These are phyloP conservation scores for Metschnikowia arizonensis DNA, from an alignment of 805 yeast species.

Conservation along the genomic window DNA sequence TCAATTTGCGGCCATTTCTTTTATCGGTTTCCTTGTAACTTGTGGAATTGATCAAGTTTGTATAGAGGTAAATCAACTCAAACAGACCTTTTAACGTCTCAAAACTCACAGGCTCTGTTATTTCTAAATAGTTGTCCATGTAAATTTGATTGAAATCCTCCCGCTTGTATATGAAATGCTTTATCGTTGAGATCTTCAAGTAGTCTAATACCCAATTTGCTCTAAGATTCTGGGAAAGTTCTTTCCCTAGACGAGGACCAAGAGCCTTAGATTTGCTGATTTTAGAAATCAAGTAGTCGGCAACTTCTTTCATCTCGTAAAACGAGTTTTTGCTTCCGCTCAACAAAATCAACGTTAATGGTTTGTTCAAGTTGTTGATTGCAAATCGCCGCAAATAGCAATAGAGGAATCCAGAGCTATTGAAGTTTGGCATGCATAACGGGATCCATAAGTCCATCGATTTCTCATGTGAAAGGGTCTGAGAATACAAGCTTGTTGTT, in stretches of 20 bases:
- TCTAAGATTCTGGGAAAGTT: constrained; percentile 16
- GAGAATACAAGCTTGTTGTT: constrained; percentile 47
- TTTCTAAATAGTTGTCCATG: constrained; percentile 32
- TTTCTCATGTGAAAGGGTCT: constrained; percentile 35
- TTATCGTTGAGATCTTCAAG: constrained; percentile 40
- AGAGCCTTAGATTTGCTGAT: constrained; percentile 23
- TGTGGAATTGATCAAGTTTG: constrained; percentile 22
- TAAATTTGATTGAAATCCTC: constrained; percentile 64
- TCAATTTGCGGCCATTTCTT: constrained; percentile 32
- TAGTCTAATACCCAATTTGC: constrained; percentile 15
- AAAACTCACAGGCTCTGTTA: constrained; percentile 18
- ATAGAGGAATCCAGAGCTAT: constrained; percentile 81
- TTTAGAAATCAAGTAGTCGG: constrained; percentile 45
- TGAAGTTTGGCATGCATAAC: constrained; percentile 85
- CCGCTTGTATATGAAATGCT: constrained; percentile 80
- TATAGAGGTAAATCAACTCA: constrained; percentile 37
- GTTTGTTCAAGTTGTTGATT: constrained; percentile 18
- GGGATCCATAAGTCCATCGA: constrained; percentile 90
- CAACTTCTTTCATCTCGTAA: constrained; percentile 63
- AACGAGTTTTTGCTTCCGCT: constrained; percentile 77
- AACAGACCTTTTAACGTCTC: constrained; percentile 25
- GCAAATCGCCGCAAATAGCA: constrained; percentile 56
- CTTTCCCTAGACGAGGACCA: constrained; percentile 21
- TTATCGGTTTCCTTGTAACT: constrained; percentile 14
- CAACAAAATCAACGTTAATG: constrained; percentile 43